Conservation (phyloP, 2,329 filamentous ascomycete species). For the Pyrenophora teres region DNA sequence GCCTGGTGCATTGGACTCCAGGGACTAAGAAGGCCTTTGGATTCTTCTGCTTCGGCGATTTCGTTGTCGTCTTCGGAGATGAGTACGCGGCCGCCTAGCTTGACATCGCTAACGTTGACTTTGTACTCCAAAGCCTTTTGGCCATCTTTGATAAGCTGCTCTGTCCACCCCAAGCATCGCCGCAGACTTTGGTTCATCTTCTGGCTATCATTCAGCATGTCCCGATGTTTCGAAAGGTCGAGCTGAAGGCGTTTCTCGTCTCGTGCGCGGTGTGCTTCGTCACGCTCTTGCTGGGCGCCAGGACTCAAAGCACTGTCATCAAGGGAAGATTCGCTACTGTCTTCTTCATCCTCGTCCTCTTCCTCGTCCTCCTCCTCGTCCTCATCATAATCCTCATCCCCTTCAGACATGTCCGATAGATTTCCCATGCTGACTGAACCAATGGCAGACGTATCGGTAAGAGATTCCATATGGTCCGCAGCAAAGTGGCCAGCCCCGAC, state of each 20-base stretch:
- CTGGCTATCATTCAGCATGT: slow-evolving; percentile 85
- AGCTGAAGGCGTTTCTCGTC: slow-evolving; percentile 84
- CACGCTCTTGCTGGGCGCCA: slow-evolving; percentile 49
- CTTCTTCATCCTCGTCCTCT: slow-evolving; percentile 51
- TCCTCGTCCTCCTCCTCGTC: slow-evolving; percentile 50
- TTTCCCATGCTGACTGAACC: slow-evolving; percentile 43
- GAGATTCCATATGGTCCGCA: slow-evolving; percentile 56
- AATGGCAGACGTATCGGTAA: slow-evolving; percentile 49
- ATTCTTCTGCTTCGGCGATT: slow-evolving; percentile 21
- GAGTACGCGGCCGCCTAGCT: slow-evolving; percentile 80
- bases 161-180: slow-evolving; percentile 85
- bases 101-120: slow-evolving; percentile 77
- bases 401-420: slow-evolving; percentile 45
- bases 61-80: slow-evolving; percentile 65
- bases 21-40: slow-evolving; percentile 42
- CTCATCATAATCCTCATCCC: slow-evolving; percentile 37
- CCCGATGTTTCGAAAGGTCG: slow-evolving; percentile 86
- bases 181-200: slow-evolving; percentile 95
- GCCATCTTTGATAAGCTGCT: slow-evolving; percentile 86
- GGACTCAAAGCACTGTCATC: slow-evolving; percentile 56
- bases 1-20: slow-evolving; percentile 42
- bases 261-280: slow-evolving; percentile 63
- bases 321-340: slow-evolving; percentile 55
- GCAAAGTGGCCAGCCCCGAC: slow-evolving; percentile 76
- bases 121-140: slow-evolving; percentile 84